Evolutionary conservation across 768 basidiomycete genomes (phyloP).

Genomic region (Holtermannia corniformis): DNA sequence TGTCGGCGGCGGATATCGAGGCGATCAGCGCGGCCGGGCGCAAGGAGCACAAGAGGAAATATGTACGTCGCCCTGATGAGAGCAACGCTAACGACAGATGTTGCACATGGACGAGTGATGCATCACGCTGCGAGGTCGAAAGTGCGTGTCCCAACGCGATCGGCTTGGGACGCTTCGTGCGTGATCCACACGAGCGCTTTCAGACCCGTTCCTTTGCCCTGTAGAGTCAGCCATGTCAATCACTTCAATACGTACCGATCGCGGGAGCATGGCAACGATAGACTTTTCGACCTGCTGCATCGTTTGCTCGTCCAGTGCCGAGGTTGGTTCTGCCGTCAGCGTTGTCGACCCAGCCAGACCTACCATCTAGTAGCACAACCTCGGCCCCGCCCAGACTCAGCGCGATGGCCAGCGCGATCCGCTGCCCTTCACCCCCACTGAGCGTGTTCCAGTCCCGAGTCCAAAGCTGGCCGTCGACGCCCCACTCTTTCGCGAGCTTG

Average conservation of each 20-base stretch:
- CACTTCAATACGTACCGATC: not conserved
- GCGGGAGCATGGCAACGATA: slow-evolving; percentile 51
- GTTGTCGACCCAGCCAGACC: slow-evolving; percentile 5
- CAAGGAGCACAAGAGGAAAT: not conserved
- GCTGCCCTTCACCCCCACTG: slow-evolving; percentile 78
- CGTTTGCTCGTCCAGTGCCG: slow-evolving; percentile 66
- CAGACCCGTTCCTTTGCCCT: slow-evolving; percentile 19
- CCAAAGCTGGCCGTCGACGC: slow-evolving; percentile 61
- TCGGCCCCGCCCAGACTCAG: slow-evolving; percentile 66
- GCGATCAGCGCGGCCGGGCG: not conserved
- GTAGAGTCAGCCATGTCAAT: not conserved
- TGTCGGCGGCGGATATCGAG: not conserved
- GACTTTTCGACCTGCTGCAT: slow-evolving; percentile 58
- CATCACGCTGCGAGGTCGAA: slow-evolving; percentile 17
- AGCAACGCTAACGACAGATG: too few relatives aligned
- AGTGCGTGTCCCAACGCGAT: slow-evolving; percentile 59
- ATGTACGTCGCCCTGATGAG: not conserved
- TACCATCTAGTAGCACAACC: slow-evolving; percentile 52
- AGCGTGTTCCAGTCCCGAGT: slow-evolving; percentile 66
- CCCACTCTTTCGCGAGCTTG: slow-evolving; percentile 57
- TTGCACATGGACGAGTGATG: not conserved
- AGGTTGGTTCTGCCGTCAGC: slow-evolving; percentile 66
- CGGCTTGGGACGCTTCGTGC: slow-evolving; percentile 70
- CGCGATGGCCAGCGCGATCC: slow-evolving; percentile 68
- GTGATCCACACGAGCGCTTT: slow-evolving; percentile 82